A percentile compares a stretch with the other conserved stretches of the same genome.
These are phyloP conservation scores for Bipolaris gigantea DNA, from an alignment of 2,329 filamentous ascomycete genomes.

Conservation along the genomic window DNA sequence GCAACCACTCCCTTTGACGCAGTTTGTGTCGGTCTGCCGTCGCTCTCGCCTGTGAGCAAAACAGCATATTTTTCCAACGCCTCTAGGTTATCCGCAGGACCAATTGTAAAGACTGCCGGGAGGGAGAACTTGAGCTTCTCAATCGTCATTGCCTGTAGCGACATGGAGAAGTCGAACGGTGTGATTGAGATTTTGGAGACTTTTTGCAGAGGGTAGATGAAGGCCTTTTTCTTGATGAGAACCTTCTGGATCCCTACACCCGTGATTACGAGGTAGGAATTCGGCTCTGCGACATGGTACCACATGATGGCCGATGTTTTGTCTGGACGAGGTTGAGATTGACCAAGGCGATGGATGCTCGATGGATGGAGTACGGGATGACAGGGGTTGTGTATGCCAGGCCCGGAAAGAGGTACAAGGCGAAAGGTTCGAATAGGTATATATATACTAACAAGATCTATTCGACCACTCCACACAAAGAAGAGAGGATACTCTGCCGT, in stretches of 20 bases:
- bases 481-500: background rate
- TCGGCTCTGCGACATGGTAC: constrained; percentile 71
- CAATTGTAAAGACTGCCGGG: constrained; percentile 83
- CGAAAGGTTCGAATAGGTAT: background rate
- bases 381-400: background rate
- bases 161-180: constrained; percentile 80
- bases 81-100: constrained; percentile 71
- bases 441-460: background rate
- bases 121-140: constrained; percentile 84
- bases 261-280: constrained; percentile 86
- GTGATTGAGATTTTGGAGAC: constrained; percentile 59
- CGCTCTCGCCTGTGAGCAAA: constrained; percentile 67
- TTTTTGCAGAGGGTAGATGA: constrained; percentile 46
- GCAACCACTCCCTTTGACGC: constrained; percentile 44
- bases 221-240: constrained; percentile 72
- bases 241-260: constrained; percentile 75
- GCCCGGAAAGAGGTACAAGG: background rate
- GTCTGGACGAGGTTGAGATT: background rate
- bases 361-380: background rate
- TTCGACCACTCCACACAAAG: background rate
- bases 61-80: constrained; percentile 81
- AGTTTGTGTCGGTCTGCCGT: constrained; percentile 46
- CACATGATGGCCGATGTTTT: constrained; percentile 39
- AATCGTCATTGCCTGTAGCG: constrained; percentile 83
- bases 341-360: background rate